phyloP scores from a whole-genome alignment of 2,329 filamentous ascomycete species.

The Cordyceps cicadae region DNA sequence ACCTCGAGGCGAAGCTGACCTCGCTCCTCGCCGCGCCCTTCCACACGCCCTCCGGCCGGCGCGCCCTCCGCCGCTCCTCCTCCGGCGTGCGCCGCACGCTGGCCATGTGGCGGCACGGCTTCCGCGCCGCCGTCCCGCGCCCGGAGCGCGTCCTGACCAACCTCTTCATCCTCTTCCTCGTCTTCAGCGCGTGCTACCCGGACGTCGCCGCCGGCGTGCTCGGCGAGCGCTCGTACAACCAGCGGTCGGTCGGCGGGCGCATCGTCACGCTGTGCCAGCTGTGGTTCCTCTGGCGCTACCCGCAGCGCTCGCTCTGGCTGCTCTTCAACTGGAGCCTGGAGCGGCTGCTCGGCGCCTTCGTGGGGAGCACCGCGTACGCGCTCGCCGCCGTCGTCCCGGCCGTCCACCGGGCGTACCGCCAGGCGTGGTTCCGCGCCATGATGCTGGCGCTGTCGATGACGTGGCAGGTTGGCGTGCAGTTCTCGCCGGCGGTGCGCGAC shows the following conservation, averaged over 20 bases:
- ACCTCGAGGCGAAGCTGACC: constrained; percentile 13
- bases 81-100: constrained; percentile 13
- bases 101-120: constrained; percentile 15
- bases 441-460: constrained; percentile 16
- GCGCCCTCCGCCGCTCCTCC: constrained; percentile 9
- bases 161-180: constrained; percentile 16
- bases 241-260: constrained; percentile 16
- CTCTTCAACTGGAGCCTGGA: constrained; percentile 18
- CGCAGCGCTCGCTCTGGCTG: constrained; percentile 14
- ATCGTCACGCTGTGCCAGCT: constrained; percentile 16
- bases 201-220: constrained; percentile 16
- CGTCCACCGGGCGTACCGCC: constrained; percentile 12
- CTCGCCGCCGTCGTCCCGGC: constrained; percentile 15
- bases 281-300: constrained; percentile 15
- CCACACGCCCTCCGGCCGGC: constrained; percentile 12
- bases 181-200: constrained; percentile 15
- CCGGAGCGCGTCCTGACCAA: constrained; percentile 14
- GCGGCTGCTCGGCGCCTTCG: constrained; percentile 15
- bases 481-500: constrained; percentile 14
- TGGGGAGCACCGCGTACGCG: constrained; percentile 16
- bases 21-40: constrained; percentile 9
- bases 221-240: constrained; percentile 17
- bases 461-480: constrained; percentile 16
- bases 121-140: constrained; percentile 12
- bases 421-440: constrained; percentile 16